Evolutionary conservation across 257 asterid species (phyloP).

Genomic region (Euphrasia confusa): DNA sequence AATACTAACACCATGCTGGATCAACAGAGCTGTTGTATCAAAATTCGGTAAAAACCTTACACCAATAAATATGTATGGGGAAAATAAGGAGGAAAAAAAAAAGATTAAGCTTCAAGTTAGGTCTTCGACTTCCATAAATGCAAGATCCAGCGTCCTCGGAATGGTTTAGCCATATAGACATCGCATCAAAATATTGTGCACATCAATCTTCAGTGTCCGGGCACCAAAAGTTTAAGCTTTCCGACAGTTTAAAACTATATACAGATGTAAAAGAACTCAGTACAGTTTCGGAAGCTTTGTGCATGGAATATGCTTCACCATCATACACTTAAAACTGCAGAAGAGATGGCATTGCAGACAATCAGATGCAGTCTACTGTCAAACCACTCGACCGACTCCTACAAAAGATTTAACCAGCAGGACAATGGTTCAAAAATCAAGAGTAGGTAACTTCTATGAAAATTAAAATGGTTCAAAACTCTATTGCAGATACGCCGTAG

Average conservation of each 20-base stretch:
- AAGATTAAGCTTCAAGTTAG: not conserved
- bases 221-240: constrained; percentile 4
- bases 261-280: constrained; percentile 5
- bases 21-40: constrained; percentile 3
- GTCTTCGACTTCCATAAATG: constrained; percentile 5
- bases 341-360: not conserved
- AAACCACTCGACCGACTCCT: not conserved
- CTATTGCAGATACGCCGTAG: not conserved
- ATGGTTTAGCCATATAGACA: constrained; percentile 8
- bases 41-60: not conserved
- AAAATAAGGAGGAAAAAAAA: not conserved
- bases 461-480: not conserved
- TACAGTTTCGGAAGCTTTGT: not conserved
- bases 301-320: not conserved
- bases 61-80: not conserved
- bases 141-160: constrained; percentile 16
- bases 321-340: not conserved
- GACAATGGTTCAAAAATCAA: not conserved
- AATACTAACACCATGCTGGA: not conserved
- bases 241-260: constrained; percentile 4
- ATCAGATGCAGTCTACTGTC: not conserved
- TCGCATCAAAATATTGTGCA: constrained; percentile 11
- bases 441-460: not conserved
- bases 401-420: not conserved
- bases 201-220: constrained; percentile 11